Evolutionary conservation across 1,284 basidiomycete species (phyloP).

Genomic region (Malassezia pachydermatis): DNA sequence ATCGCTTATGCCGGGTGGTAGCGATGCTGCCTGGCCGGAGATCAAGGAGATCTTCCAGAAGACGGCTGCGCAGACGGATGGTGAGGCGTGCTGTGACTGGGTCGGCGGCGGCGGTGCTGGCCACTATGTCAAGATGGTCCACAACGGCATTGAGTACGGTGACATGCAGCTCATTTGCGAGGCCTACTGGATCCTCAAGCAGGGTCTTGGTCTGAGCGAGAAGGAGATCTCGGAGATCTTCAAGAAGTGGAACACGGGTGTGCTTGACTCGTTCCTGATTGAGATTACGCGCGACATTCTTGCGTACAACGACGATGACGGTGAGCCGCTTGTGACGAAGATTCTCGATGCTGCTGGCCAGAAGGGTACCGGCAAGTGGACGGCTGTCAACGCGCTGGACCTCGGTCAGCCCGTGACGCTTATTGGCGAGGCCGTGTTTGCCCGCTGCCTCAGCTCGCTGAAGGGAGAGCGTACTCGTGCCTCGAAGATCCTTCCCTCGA

Average conservation of each 20-base stretch:
- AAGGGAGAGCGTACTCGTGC: constrained; percentile 94
- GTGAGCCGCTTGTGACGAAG: constrained; percentile 77
- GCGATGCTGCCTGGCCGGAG: constrained; percentile 79
- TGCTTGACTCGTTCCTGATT: constrained; percentile 97
- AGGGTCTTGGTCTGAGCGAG: constrained; percentile 67
- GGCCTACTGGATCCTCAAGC: constrained; percentile 73
- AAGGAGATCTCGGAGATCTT: constrained; percentile 48
- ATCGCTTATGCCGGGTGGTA: constrained; percentile 98
- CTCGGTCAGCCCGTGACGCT: constrained; percentile 82
- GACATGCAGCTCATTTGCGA: constrained; percentile 99
- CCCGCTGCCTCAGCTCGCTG: constrained; percentile 92
- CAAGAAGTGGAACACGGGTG: constrained; percentile 83
- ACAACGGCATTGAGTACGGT: constrained; percentile 85
- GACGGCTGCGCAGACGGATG: constrained; percentile 85
- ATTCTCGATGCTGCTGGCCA: constrained; percentile 79
- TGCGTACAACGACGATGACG: constrained; percentile 76
- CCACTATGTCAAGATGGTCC: constrained; percentile 98
- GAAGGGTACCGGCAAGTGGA: constrained; percentile 99
- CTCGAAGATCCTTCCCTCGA: constrained; percentile 78
- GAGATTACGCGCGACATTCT: constrained; percentile 58
- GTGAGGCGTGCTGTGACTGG: constrained; percentile 99
- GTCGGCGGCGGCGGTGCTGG: constrained; percentile 89
- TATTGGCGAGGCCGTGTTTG: constrained; percentile 98
- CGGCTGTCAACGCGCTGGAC: constrained; percentile 93
- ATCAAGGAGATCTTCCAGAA: constrained; percentile 99